Conservation (phyloP, 2,329 filamentous ascomycete species). For the Fusarium sp. region DNA sequence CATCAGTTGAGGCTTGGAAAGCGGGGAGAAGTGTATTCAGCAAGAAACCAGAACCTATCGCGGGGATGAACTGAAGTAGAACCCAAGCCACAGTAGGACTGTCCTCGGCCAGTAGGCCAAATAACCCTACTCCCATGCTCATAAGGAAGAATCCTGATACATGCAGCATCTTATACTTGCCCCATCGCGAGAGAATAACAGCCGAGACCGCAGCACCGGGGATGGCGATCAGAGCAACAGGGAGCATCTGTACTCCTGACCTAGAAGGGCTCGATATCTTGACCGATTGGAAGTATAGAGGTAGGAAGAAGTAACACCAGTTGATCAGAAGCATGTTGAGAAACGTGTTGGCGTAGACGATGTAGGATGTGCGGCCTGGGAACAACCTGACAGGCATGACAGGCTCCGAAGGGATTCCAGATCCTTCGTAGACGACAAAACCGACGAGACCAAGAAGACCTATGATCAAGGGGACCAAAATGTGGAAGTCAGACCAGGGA, state of each 20-base stretch:
- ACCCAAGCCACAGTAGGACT: slow-evolving; percentile 57
- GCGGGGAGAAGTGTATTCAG: slow-evolving; percentile 61
- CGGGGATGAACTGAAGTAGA: slow-evolving; percentile 57
- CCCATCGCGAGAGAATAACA: slow-evolving; percentile 52
- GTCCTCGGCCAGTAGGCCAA: slow-evolving; percentile 55
- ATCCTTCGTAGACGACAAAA: slow-evolving; percentile 44
- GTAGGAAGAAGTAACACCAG: slow-evolving; percentile 60
- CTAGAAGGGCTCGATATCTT: slow-evolving; percentile 51
- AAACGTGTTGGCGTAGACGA: slow-evolving; percentile 47
- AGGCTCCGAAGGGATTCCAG: slow-evolving; percentile 41
- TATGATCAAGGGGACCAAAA: slow-evolving; percentile 60
- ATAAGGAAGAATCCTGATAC: slow-evolving; percentile 56
- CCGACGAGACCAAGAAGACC: slow-evolving; percentile 35
- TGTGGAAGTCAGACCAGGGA: slow-evolving; percentile 58
- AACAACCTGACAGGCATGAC: slow-evolving; percentile 49
- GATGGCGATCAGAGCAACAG: slow-evolving; percentile 51
- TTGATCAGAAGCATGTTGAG: slow-evolving; percentile 48
- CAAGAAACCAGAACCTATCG: slow-evolving; percentile 60
- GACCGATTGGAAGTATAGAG: slow-evolving; percentile 64
- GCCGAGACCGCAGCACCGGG: slow-evolving; percentile 50
- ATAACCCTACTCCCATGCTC: slow-evolving; percentile 60
- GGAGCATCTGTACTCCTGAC: slow-evolving; percentile 55
- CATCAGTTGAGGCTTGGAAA: slow-evolving; percentile 56
- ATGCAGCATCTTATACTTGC: slow-evolving; percentile 56
- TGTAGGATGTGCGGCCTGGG: slow-evolving; percentile 38